Conservation (phyloP, 164 flowering plant genomes). For the Macadamia integrifolia region DNA sequence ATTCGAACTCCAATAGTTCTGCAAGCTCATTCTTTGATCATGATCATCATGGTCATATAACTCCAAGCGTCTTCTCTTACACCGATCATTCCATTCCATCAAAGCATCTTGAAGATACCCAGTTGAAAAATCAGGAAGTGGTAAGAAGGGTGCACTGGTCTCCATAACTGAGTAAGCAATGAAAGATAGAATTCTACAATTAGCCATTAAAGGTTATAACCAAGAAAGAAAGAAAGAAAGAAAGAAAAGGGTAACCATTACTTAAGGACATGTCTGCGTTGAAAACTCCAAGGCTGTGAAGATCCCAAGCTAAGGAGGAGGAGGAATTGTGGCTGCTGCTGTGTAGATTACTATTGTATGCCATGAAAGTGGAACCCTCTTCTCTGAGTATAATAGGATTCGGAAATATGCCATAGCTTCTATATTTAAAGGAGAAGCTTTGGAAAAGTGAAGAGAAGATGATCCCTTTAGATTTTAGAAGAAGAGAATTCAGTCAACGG, state of each 20-base stretch:
- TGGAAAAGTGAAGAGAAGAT: constrained; percentile 3
- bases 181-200: neutral
- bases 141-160: constrained; percentile 7
- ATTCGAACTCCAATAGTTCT: neutral
- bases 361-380: constrained; percentile 22
- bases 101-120: constrained; percentile 71
- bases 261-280: constrained; percentile 49
- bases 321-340: neutral
- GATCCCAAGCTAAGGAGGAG: constrained; percentile 47
- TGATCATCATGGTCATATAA: constrained; percentile 9
- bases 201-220: neutral
- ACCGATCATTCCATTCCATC: constrained; percentile 34
- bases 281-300: constrained; percentile 46
- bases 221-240: neutral
- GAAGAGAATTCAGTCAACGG: constrained; percentile 42
- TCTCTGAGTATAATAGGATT: neutral
- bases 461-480: constrained; percentile 13
- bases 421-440: constrained; percentile 10
- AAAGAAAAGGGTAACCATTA: constrained; percentile 17
- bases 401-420: neutral
- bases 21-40: constrained; percentile 1
- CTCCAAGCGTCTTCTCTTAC: constrained; percentile 41
- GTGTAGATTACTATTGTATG: constrained; percentile 22
- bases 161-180: constrained; percentile 31
- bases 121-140: constrained; percentile 31